These are phyloP conservation scores for Amborella trichopoda DNA, from an alignment of 164 flowering plant species.

Conservation along the genomic window DNA sequence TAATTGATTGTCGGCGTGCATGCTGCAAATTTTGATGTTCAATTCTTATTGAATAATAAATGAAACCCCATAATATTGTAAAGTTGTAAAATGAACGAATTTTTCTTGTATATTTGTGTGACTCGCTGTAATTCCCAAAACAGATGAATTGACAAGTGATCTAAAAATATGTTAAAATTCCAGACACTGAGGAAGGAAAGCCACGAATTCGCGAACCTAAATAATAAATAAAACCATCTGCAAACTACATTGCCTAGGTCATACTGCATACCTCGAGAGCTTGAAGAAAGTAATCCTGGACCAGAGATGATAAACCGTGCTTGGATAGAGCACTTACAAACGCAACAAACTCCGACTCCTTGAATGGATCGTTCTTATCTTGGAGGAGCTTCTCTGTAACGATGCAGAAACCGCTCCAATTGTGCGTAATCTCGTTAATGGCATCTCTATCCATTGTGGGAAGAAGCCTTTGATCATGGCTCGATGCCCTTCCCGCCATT, in stretches of 20 bases:
- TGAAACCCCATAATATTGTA: too few species aligned
- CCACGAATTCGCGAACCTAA: neutral
- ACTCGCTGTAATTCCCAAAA: too few species aligned
- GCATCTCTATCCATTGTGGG: slow-evolving; percentile 33
- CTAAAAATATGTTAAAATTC: neutral
- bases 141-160: neutral
- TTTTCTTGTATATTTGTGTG: too few species aligned
- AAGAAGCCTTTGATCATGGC: slow-evolving; percentile 31
- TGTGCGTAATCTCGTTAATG: slow-evolving; percentile 37
- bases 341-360: slow-evolving; percentile 31
- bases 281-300: slow-evolving; percentile 54
- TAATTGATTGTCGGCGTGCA: too few species aligned
- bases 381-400: slow-evolving; percentile 31
- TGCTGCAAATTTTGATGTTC: too few species aligned
- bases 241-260: neutral
- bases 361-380: slow-evolving; percentile 30
- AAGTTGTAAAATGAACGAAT: too few species aligned
- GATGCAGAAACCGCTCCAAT: slow-evolving; percentile 57
- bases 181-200: neutral
- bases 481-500: too few species aligned
- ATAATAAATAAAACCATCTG: neutral
- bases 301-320: slow-evolving; percentile 49
- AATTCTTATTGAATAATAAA: too few species aligned
- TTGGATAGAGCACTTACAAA: slow-evolving; percentile 41
- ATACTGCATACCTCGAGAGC: slow-evolving; percentile 40